Percentiles rank a stretch among this genome's conserved stretches.
Conservation (phyloP, 352 stramenopile species). For the Pythium pyrilobum region DNA sequence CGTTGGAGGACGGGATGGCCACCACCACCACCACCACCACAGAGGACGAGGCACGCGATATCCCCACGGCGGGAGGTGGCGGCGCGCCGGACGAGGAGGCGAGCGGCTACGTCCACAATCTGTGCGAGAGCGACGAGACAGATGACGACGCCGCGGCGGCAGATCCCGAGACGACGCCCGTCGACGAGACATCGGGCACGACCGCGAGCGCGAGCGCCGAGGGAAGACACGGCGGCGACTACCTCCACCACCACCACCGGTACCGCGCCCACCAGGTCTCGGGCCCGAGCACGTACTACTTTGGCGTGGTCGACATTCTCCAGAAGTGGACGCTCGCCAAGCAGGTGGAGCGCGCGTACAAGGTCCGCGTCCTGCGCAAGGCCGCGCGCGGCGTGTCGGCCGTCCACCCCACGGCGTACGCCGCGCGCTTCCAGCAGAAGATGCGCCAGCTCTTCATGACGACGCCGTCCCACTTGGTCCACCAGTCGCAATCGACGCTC, state of each 20-base stretch:
- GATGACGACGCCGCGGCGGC: constrained; percentile 18
- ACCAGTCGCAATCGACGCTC: constrained; percentile 17
- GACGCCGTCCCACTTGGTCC: constrained; percentile 19
- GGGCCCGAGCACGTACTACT: constrained; percentile 85
- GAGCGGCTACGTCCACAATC: constrained; percentile 31
- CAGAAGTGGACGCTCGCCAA: constrained; percentile 85
- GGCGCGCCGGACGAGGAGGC: constrained; percentile 21
- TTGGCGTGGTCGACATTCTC: constrained; percentile 87
- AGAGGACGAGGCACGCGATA: no score
- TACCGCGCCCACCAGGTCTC: constrained; percentile 78
- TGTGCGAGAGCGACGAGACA: constrained; percentile 15
- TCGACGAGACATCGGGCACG: neutral
- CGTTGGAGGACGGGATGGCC: neutral
- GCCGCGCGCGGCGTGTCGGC: constrained; percentile 65
- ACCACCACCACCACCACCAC: no score
- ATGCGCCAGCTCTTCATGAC: constrained; percentile 81
- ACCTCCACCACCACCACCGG: constrained; percentile 23
- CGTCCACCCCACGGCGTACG: constrained; percentile 64
- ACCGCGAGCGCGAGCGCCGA: constrained; percentile 8
- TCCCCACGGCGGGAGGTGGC: neutral
- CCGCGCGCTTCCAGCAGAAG: constrained; percentile 75
- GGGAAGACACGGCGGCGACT: neutral
- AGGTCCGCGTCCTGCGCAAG: constrained; percentile 76
- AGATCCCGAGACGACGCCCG: neutral
- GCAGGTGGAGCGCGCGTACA: constrained; percentile 75